Base-by-base conservation (phyloP, 1,284 basidiomycete species). In the Erythrobasidium hasegawianum region DNA sequence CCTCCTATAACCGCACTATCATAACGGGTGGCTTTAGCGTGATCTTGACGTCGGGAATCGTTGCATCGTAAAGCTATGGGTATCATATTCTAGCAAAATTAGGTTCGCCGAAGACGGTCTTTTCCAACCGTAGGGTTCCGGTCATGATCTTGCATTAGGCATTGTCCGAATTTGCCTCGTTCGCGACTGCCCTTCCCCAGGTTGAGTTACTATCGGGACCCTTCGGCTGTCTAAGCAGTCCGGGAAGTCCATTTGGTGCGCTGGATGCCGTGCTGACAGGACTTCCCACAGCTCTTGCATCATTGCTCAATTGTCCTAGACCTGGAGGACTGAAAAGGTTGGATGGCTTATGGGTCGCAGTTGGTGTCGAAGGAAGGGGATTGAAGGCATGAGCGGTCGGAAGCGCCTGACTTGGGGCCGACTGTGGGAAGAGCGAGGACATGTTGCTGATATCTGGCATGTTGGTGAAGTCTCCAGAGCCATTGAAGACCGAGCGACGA, bases 141-240 rank as follows among this genome's bases (percentile, higher is more conserved):
- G 33, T 11, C 33, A 33, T 33, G 11, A 5, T 33, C 11, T 11
- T 33, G 33, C 33, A 33, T 33, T 11, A 33, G 4, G 11, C 4
- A 11, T 33, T 33, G 33, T 33, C 33, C 33, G 11, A 33, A 33
- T 11, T 11, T 33, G 33, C 33, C 11, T 24, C 43, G 16, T 47
- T 47, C 22, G 53, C 49, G 26, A 26, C 54, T 9, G 61, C 43
- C 18, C 62, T 38, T 16, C 55, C 54, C 62, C 62, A 65, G 16
- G 62, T 50, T 33, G 55, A 38, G 22, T 22, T 47, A 20, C 54
- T 52, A 26, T 65, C 62, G 13, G 62, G 62, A n/a, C 62, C 62
- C 33, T 52, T 49, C 18, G 62, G 62, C 39, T 65, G 62, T 22
- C 62, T 26, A 1, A 65, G 41, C 9, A 29, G 43, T 4, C 5